Base-by-base conservation (phyloP, 129 eudicot species). In the Rutidosis leptorrhynchoides region DNA sequence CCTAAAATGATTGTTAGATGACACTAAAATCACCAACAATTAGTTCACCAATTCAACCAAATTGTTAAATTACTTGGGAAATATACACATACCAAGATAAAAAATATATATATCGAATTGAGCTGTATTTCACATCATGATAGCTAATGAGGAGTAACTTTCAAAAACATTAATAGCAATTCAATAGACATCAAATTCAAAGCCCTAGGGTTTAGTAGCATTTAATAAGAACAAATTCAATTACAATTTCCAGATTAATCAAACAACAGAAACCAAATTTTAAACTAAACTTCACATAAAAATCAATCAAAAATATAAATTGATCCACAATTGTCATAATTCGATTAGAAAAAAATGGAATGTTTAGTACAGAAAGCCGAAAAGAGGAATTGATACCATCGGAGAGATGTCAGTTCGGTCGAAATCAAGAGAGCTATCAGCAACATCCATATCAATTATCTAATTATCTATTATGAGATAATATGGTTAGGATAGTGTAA, bases 351-450 rank as follows among this genome's bases (percentile, higher is more conserved):
- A 20, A 22, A 57, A 35, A 51, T 32, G 7, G 10, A 49, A 67
- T 59, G 74, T 45, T 42, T 14, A 43, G 6, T 17, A 48, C 8
- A 46, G 15, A 57, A 30, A 45, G 23, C 7, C 6, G n/a, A 2
- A 25, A 46, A n/a, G 1, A 24, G 2, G 15, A 60, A 58, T 9
- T 1, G 5, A 26, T 75, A 75, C 80, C 74, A 75, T 59, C 35
- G 80, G 80, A 2, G 80, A 75, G 58, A 75, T 68, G 74, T 75
- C 69, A 35, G 70, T 52, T 68, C 80, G 68, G 70, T 75, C 80
- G 58, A 75, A 75, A 68, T 75, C 80, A 49, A 74, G 80, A 35
- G 79, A 75, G 58, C 80, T 75, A 59, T 33, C 64, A 51, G 48
- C 65, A 75, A 56, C 74, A 24, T 58, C 63, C 63, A 58, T 58